Base-by-base conservation (phyloP, 176 grass and related monocot genomes). In the Triticum timopheevii region DNA sequence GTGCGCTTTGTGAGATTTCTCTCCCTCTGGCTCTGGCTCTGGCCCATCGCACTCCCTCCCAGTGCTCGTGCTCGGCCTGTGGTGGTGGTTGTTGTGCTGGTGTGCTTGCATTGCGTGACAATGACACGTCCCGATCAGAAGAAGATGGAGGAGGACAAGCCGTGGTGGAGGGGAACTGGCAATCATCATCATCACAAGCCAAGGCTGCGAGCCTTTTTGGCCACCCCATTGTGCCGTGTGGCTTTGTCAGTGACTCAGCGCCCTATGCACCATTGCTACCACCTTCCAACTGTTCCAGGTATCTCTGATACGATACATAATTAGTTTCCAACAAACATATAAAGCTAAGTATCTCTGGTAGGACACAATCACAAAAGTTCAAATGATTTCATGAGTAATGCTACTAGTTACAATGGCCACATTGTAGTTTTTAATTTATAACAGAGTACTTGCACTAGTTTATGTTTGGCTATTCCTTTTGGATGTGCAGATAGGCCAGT, bases 131-230 rank as follows among this genome's bases (percentile, higher is more conserved):
- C 25, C 86, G 39, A 24, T 81, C 78, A 12, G 42, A 44, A 72
- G 20, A 61, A 64, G 65, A 61, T 71, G 13, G 86, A 56, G 13
- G 86, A 56, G 54, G 54, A 85, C 86, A 91, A 69, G 28, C 38
- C 77, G 25, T 91, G 77, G 90, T 91, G 89, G 85, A 28, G 49
- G 28, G 58, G 84, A 49, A 77, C 23, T 84, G 90, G 77, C 69
- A 80, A 88, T 91, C 82, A 81, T 84, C 82, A 81, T 84, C 70
- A 58, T 58, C 54, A 58, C 54, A 58, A 58, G 19, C 66, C 90
- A 91, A 88, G 81, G 82, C 39, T 77, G 63, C 39, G 62, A 10
- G 25, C 76, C 89, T 91, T 91, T 91, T 91, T 69, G 74, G 71
- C 63, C 73, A 42, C 63, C 71, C 80, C 25, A 78, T 78, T 31